Base-by-base conservation (phyloP, 176 grass and related monocot genomes). In the Cenchrus purpureus region DNA sequence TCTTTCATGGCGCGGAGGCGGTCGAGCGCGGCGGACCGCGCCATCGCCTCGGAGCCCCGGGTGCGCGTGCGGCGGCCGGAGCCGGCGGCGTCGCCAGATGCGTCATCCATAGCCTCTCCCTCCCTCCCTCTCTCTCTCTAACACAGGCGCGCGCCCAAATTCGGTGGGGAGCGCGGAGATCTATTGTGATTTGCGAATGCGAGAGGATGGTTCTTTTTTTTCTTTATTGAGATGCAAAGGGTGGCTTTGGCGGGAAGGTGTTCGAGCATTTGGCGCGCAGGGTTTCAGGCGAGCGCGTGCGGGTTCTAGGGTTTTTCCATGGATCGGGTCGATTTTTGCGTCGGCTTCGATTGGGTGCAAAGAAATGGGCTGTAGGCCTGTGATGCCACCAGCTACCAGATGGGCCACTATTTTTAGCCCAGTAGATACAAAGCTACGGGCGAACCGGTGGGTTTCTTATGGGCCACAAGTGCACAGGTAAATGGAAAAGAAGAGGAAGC, bases 1-100 rank as follows among this genome's bases (percentile, higher is more conserved):
- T 31, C 56, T 8, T 82, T 75, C 10, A 91, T 79, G 69, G 96
- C 81, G 51, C 85, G 89, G 74, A 98, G 88, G 12, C 86, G 91
- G 25, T 96, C 91, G 40, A 98, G 91, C 16, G 88, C 90, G 8
- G 97, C 81, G 52, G 91, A 86, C 12, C 91, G 89, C 12, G 74
- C 88, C 12, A 8, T 32, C 45, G 93, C 85, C 77, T 88, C 91
- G 29, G 86, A 7, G 10, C 89, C 91, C 16, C 90, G 79, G 84
- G 87, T 60, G 71, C 93, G 87, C 29, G 66, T 49, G 49, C 97
- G 93, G 83, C 91, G 96, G 73, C 88, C 90, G 68, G 86, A 83
- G 48, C 80, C 83, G 61, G 54, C 45, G 59, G 86, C 52, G 10
- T 87, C 89, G 37, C 81, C 69, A n/a, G 81, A 25, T 45, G 76